Base-by-base conservation (phyloP, 192 early-diverging fungal species). In the Chytriomyces confervae region DNA sequence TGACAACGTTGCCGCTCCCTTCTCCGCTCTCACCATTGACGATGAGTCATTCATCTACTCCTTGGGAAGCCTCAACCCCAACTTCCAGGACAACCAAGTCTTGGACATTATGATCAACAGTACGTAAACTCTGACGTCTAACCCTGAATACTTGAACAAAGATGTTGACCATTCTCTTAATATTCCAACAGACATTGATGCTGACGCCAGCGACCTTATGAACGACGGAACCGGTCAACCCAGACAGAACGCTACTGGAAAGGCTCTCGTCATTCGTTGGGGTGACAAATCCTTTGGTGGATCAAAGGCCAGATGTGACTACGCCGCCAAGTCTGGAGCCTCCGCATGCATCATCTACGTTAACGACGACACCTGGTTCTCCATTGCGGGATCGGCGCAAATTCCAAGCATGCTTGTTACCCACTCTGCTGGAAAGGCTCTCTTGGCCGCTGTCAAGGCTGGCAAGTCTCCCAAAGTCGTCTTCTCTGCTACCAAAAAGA, bases 401-500 rank as follows among this genome's bases (percentile, higher is more conserved):
- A 51, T 85, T 66, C 80, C 78, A 16, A n/a, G 46, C 27, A 69
- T 63, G 7, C 9, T 48, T 23, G 46, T 81, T 69, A 63, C 72
- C 51, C 72, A 46, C 46, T 50, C 9, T 4, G 73, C 73, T 51
- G 79, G 63, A 46, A 29, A n/a, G 5, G 51, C 65, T 5, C 50
- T 85, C 50, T 16, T 81, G 27, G 76, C 69, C 5, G 49, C 29
- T 36, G 27, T 82, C 65, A 77, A 77, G 62, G 72, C 72, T 68
- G 72, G 76, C 69, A 75, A 75, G 63, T 62, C 24, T 23, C 67
- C 71, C 65, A 79, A 79, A 0, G 72, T 91, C 18, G 72, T 77
- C 7, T 89, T 89, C 43, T 86, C 86, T 29, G 79, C 84, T 1
- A 36, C 36, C 76, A 79, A 83, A 5, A 80, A 84, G 0, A 82